Percentiles rank a stretch among this genome's conserved stretches.
These are phyloP conservation scores for Candida tropicalis DNA, from an alignment of 1,139 yeast species.

Conservation along the genomic window DNA sequence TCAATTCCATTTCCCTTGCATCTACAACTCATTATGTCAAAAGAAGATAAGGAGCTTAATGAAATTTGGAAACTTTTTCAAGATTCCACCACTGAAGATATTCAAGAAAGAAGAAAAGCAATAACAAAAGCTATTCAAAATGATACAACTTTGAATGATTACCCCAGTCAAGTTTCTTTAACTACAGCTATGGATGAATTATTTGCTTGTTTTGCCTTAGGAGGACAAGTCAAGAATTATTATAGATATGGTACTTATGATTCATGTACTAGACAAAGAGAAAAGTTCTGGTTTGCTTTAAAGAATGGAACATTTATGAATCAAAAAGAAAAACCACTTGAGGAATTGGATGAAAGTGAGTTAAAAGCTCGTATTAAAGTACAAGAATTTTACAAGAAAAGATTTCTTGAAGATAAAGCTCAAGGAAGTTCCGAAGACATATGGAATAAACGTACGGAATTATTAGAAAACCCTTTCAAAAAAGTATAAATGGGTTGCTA, in stretches of 20 bases:
- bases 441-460: constrained; percentile 62
- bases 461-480: constrained; percentile 28
- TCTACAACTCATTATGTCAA: too few relatives aligned
- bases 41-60: constrained; percentile 30
- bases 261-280: constrained; percentile 67
- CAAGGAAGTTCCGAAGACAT: constrained; percentile 80
- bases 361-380: constrained; percentile 55
- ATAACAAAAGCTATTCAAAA: constrained; percentile 31
- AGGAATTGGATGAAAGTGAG: constrained; percentile 48
- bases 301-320: constrained; percentile 46
- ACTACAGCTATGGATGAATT: constrained; percentile 86
- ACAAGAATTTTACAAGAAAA: constrained; percentile 69
- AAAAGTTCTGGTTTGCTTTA: constrained; percentile 81
- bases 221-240: constrained; percentile 82
- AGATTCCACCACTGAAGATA: constrained; percentile 37
- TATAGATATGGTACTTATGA: constrained; percentile 82
- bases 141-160: constrained; percentile 32
- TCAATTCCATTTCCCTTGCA: neutral
- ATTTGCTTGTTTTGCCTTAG: constrained; percentile 82
- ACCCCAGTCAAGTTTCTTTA: constrained; percentile 40
- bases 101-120: constrained; percentile 33
- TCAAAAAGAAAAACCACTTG: constrained; percentile 23
- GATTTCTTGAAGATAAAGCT: constrained; percentile 60
- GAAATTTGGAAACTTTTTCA: constrained; percentile 39
- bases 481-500: constrained; percentile 12